Conservation (phyloP, 2,329 filamentous ascomycete species). For the Pseudogymnoascus sp. region DNA sequence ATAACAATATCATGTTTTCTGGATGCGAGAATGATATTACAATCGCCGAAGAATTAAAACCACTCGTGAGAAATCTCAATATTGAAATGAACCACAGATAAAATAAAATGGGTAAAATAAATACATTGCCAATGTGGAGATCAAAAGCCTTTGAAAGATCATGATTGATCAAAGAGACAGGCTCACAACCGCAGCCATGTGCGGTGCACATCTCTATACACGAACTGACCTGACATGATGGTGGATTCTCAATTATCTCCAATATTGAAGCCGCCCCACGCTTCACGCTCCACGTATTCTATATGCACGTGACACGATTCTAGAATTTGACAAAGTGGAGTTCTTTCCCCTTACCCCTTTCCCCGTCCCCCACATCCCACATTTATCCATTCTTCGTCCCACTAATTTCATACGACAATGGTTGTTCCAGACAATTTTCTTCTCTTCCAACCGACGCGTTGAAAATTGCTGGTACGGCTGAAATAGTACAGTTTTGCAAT, state of each 20-base stretch:
- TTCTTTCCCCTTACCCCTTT: not conserved
- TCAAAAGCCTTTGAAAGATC: not conserved
- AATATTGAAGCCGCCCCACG: not conserved
- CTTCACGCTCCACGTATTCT: not conserved
- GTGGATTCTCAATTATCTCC: not conserved
- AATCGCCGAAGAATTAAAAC: not conserved
- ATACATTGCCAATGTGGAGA: not conserved
- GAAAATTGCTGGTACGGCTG: not conserved
- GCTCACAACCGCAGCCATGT: not conserved
- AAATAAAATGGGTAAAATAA: not conserved
- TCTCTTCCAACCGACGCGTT: not conserved
- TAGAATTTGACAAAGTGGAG: not conserved
- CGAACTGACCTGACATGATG: not conserved
- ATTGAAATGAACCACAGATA: too few species aligned
- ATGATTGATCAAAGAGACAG: not conserved
- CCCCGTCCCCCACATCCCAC: not conserved
- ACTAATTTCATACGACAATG: not conserved
- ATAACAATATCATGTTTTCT: not conserved
- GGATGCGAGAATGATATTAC: not conserved
- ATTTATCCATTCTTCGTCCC: not conserved
- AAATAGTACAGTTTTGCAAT: not conserved
- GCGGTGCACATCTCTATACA: not conserved
- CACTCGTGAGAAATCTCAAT: not conserved
- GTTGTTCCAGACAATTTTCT: not conserved
- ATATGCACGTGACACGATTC: not conserved